Evolutionary conservation across 768 basidiomycete genomes (phyloP).

Genomic region (Naganishia antarctica): DNA sequence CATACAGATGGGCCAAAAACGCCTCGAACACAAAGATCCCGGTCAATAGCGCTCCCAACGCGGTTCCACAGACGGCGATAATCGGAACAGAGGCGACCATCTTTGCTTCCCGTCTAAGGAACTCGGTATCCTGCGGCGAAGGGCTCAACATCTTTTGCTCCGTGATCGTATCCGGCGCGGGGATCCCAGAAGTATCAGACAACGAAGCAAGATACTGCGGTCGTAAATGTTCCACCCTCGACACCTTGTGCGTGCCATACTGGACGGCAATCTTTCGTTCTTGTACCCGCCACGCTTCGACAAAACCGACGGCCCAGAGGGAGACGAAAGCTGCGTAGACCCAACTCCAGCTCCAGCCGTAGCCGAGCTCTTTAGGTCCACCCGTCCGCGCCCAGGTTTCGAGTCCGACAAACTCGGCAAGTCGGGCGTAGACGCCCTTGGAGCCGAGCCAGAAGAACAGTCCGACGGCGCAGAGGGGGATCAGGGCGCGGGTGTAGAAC

Average conservation of each 20-base stretch:
- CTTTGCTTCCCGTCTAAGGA: conserved; percentile 40
- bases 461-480: conserved; percentile 70
- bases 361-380: conserved; percentile 12
- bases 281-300: conserved; percentile 80
- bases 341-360: conserved; percentile 62
- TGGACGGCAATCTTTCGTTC: conserved; percentile 76
- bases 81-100: conserved; percentile 43
- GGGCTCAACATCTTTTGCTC: conserved; percentile 8
- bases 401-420: conserved; percentile 25
- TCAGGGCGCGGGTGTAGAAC: conserved; percentile 72
- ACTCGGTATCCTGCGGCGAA: conserved; percentile 16
- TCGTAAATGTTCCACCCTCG: conserved; percentile 39
- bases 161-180: conserved; percentile 32
- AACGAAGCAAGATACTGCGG: conserved; percentile 43
- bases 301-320: conserved; percentile 79
- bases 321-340: conserved; percentile 69
- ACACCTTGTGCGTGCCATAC: conserved; percentile 69
- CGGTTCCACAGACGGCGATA: conserved; percentile 64
- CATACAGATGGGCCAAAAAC: conserved; percentile 80
- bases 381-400: conserved; percentile 21
- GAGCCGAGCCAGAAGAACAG: conserved; percentile 61
- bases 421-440: conserved; percentile 25
- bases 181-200: conserved; percentile 23
- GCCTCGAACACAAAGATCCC: conserved; percentile 72
- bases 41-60: conserved; percentile 68